Percentiles rank a stretch among this genome's conserved stretches.
Evolutionary conservation across 1,284 basidiomycete genomes (phyloP).

Genomic region (Sporisorium graminicola): DNA sequence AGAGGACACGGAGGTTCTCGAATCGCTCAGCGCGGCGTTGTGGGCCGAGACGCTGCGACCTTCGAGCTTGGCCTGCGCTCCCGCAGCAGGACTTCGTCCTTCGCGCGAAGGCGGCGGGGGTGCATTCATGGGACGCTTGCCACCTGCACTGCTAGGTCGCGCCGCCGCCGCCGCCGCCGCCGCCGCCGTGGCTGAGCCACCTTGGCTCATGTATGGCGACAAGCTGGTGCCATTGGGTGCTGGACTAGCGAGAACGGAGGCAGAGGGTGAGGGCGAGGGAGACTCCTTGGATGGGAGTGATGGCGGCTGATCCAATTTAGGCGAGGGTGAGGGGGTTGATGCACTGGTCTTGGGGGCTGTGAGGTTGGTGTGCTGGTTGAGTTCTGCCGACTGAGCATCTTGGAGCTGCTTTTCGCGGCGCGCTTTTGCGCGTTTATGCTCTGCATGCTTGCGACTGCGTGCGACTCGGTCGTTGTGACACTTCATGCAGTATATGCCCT

Average conservation of each 20-base stretch:
- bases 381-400: conserved; percentile 26
- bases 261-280: conserved; percentile 16
- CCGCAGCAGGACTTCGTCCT: conserved; percentile 30
- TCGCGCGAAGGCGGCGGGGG: conserved; percentile 49
- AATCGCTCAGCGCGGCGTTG: conserved; percentile 23
- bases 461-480: conserved; percentile 98
- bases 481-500: conserved; percentile 98
- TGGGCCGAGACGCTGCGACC: conserved; percentile 1
- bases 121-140: conserved; percentile 48
- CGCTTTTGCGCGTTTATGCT: conserved; percentile 73
- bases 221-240: conserved; percentile 26
- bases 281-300: conserved; percentile 27
- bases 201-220: conserved; percentile 36
- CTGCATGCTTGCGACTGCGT: conserved; percentile 87
- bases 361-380: conserved; percentile 8
- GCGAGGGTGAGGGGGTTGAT: background rate
- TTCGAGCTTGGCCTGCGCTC: conserved; percentile 29
- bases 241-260: conserved; percentile 24
- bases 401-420: conserved; percentile 46
- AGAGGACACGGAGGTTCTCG: conserved; percentile 28
- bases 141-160: conserved; percentile 28
- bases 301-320: conserved; percentile 26
- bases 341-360: background rate
- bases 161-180: conserved; percentile 18
- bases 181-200: conserved; percentile 9